A percentile compares a stretch with the other conserved stretches of the same genome.
Evolutionary conservation across 768 basidiomycete genomes (phyloP).

Genomic region (Russula dissimulans): DNA sequence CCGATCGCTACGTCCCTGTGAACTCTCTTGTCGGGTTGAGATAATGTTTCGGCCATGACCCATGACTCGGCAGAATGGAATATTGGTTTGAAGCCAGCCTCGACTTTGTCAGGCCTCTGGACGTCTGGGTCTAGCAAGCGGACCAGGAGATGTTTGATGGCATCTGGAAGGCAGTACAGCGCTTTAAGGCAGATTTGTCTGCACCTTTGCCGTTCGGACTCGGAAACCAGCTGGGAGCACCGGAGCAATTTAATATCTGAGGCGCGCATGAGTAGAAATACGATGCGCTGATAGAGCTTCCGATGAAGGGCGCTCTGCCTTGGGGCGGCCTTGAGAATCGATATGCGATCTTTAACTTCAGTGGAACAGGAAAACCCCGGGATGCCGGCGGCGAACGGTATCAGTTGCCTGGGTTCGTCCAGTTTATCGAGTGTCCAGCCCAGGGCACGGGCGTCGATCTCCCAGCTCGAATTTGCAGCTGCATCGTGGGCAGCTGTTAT

Average conservation of each 20-base stretch:
- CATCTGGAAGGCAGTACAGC: neutral
- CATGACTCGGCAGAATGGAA: neutral
- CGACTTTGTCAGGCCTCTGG: neutral
- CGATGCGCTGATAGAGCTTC: neutral
- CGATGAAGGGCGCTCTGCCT: neutral
- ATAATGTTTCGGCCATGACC: neutral
- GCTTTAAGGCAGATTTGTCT: neutral
- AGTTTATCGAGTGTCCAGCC: conserved; percentile 5
- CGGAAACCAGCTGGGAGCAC: neutral
- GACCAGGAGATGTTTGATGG: neutral
- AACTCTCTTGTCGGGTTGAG: neutral
- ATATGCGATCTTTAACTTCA: neutral
- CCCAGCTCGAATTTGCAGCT: neutral
- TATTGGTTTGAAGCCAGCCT: neutral
- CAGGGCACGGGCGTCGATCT: neutral
- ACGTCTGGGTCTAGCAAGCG: neutral
- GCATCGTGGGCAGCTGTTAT: neutral
- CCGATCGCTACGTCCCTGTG: neutral
- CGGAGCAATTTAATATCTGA: neutral
- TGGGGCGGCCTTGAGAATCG: neutral
- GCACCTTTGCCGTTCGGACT: neutral
- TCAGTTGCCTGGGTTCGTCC: conserved; percentile 3
- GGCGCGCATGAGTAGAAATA: neutral
- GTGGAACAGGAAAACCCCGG: neutral
- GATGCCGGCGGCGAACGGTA: conserved; percentile 1